phyloP scores from a whole-genome alignment of 2,329 filamentous ascomycete species.

The Purpureocillium lavendulum region DNA sequence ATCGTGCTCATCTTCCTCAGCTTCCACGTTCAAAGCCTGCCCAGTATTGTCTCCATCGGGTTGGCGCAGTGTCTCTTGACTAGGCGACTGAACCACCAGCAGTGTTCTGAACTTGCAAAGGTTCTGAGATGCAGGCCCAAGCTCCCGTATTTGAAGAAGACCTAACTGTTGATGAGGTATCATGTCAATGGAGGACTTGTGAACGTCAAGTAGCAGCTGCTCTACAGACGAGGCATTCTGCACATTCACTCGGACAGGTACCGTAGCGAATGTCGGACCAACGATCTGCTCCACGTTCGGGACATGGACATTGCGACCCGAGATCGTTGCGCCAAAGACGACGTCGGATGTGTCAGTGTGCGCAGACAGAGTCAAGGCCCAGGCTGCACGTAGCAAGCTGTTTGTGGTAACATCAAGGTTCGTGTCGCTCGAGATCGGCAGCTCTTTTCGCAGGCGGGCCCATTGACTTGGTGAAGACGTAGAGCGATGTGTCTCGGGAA shows the following conservation, averaged over 20 bases:
- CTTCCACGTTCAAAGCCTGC: neutral
- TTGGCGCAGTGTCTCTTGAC: neutral
- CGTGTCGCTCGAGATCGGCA: neutral
- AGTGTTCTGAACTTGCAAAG: constrained; percentile 1
- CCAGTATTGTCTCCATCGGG: neutral
- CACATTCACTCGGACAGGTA: neutral
- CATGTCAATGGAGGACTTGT: neutral
- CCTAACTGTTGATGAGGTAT: constrained; percentile 3
- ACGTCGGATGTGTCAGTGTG: neutral
- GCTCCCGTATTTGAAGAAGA: constrained; percentile 1
- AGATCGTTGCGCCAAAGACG: neutral
- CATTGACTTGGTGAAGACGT: neutral
- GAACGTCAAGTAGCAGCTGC: neutral
- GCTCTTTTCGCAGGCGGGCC: neutral
- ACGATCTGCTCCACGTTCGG: neutral
- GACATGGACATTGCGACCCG: neutral
- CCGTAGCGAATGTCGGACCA: neutral
- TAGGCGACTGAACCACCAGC: constrained; percentile 1
- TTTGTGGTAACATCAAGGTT: neutral
- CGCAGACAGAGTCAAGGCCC: neutral
- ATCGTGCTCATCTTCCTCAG: neutral
- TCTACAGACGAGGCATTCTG: neutral
- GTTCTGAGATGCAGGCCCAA: neutral
- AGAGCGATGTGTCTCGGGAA: neutral
- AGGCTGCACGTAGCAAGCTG: neutral